phyloP scores from a whole-genome alignment of 1,284 basidiomycete species.

The Rhodotorula sp. region DNA sequence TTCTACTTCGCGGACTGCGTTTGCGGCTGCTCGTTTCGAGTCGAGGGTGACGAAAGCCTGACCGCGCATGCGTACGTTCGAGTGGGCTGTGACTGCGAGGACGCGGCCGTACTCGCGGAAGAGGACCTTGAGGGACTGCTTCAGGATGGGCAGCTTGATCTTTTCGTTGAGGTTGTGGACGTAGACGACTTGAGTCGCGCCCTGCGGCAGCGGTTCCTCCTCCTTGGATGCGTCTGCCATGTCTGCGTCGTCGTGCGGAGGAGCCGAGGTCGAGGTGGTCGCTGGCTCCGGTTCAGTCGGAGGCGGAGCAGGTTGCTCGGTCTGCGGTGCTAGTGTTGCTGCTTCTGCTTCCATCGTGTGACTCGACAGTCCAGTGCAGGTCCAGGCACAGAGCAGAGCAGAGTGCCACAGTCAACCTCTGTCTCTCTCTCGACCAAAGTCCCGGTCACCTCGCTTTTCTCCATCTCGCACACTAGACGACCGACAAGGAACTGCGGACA shows the following conservation, averaged over 20 bases:
- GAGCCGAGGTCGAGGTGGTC: neutral
- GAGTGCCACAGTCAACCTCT: neutral
- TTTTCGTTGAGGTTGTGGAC: conserved; percentile 98
- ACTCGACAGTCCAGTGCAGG: no score
- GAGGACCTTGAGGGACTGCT: conserved; percentile 78
- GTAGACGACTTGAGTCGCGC: conserved; percentile 80
- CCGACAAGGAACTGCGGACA: no score
- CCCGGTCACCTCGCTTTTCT: neutral
- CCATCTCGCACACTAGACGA: neutral
- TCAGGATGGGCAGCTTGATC: conserved; percentile 81
- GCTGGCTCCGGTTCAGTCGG: neutral
- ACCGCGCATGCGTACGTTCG: conserved; percentile 92
- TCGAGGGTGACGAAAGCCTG: conserved; percentile 96
- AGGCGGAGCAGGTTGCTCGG: conserved; percentile 12
- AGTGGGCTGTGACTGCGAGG: conserved; percentile 85
- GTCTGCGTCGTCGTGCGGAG: conserved; percentile 4
- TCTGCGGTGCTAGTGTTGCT: neutral
- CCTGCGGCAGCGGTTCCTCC: conserved; percentile 47
- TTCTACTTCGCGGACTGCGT: conserved; percentile 85
- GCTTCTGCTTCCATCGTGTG: neutral
- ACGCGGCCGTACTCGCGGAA: conserved; percentile 93
- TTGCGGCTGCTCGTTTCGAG: conserved; percentile 72
- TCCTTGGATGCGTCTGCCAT: neutral
- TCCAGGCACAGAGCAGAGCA: no score
- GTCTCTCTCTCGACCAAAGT: neutral